A percentile compares a stretch with the other conserved stretches of the same genome.
Conservation (phyloP, 139 green algal species). For the Diplosphaera chodatii region DNA sequence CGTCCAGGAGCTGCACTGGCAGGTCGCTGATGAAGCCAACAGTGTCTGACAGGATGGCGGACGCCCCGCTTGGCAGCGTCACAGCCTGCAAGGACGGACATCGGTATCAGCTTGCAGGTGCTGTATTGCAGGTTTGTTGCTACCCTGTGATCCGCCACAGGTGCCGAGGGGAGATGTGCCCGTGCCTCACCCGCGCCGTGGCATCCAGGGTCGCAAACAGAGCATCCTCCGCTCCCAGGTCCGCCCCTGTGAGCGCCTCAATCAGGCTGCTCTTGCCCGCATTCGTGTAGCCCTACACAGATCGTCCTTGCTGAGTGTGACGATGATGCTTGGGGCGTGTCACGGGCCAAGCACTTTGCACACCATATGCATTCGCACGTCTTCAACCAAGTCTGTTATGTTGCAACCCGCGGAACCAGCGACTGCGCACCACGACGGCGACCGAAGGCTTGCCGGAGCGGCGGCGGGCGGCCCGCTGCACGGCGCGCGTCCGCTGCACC, state of each 20-base stretch:
- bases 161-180: too few species aligned
- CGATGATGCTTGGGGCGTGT: too few species aligned
- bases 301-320: too few species aligned
- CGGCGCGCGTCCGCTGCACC: slow-evolving; percentile 36
- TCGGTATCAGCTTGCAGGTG: too few species aligned
- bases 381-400: too few species aligned
- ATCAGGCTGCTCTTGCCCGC: slow-evolving; percentile 45
- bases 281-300: slow-evolving; percentile 66
- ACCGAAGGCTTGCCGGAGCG: slow-evolving; percentile 29
- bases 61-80: slow-evolving; percentile 30
- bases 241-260: slow-evolving; percentile 9
- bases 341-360: too few species aligned
- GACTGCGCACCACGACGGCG: slow-evolving; percentile 24
- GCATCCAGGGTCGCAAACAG: slow-evolving; percentile 68
- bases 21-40: slow-evolving; percentile 77
- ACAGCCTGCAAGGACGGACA: slow-evolving; percentile 14
- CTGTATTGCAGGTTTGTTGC: too few species aligned
- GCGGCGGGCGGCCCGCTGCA: slow-evolving; percentile 34
- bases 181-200: slow-evolving; percentile 14
- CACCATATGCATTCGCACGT: too few species aligned
- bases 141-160: too few species aligned
- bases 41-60: slow-evolving; percentile 47
- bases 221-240: slow-evolving; percentile 29
- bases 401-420: too few species aligned
- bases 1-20: slow-evolving; percentile 54